Percentiles rank a stretch among this genome's conserved stretches.
Conservation (phyloP, 176 grass and related monocot species). For the Alloteropsis semialata region DNA sequence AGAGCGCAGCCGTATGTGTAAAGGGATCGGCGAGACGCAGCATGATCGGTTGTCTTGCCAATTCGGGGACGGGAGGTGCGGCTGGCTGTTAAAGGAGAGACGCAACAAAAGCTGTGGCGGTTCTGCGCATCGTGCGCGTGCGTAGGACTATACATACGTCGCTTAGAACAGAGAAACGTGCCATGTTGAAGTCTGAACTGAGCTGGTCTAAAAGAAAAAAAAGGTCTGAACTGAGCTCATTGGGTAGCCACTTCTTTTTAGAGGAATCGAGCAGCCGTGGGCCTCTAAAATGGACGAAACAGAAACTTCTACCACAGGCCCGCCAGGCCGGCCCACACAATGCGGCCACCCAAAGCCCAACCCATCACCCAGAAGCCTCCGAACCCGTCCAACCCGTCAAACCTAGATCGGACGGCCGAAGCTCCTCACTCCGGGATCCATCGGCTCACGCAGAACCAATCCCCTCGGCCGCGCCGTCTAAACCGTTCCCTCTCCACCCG, state of each 20-base stretch:
- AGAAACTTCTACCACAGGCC: too few species aligned
- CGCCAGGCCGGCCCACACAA: background rate
- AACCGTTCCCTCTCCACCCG: conserved; percentile 8
- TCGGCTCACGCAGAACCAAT: background rate
- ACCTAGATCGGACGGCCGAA: conserved; percentile 47
- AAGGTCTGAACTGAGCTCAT: background rate
- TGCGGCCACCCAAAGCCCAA: background rate
- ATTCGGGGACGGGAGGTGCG: background rate
- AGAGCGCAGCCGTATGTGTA: background rate
- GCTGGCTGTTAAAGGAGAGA: too few species aligned
- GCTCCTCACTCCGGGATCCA: background rate
- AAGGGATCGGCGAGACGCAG: background rate
- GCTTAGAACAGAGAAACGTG: background rate
- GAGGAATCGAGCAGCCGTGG: too few species aligned
- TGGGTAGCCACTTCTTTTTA: too few species aligned
- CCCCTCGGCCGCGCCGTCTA: background rate
- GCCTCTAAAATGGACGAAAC: too few species aligned
- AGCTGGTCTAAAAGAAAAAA: too few species aligned
- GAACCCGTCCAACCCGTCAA: background rate
- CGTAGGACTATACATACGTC: background rate
- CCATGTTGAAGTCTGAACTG: too few species aligned
- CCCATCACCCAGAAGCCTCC: background rate
- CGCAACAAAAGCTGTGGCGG: background rate
- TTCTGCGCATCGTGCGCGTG: background rate
- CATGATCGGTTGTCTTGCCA: background rate